Evolutionary conservation across 768 basidiomycete genomes (phyloP), one percentile per base, ranked within the genome.

Genomic region (Rhodosporidiobolus sp.): DNA sequence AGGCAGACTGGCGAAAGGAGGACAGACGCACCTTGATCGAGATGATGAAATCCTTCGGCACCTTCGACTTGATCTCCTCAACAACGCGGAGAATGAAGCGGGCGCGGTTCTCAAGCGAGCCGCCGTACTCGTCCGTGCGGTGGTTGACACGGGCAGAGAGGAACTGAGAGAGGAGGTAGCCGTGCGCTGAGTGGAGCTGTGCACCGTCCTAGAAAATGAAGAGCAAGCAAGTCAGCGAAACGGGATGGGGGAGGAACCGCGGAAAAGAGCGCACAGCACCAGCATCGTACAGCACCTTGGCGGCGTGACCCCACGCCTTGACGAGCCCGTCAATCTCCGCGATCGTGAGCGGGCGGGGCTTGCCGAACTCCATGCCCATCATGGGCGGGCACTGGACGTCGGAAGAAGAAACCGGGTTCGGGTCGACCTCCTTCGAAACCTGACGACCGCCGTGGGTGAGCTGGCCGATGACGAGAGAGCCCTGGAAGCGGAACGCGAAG

Each of bases 61-160:
- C 57, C 12, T 49, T 63, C 24, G n/a, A 70, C 66, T 63, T 82
- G 1, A 89, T 78, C 9, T 85, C 86, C 49, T 85, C 82, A 8
- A 87, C 75, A 32, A 87, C 81, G 69, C 88, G 86, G 17, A 88
- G 80, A 0, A 80, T 76, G 77, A 90, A 89, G 46, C 85, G 82
- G 16, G 83, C 81, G 3, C 90, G 83, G 60, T 84, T 85, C 78
- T 88, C 85, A 30, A 89, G 81, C 64, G 83, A 84, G 8, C 90
- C 90, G 0, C 89, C 89, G 78, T 88, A 91, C 6, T 53, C 53
- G 55, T 76, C 77, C 5, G 70, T 75, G 30, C 76, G 72, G n/a
- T 52, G 56, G 70, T 76, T 77, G 71, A 76, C 73, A 55, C 72
- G 74, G 32, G 60, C 57, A 19, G 76, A 74, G 28, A 72, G 73